Base-by-base conservation (phyloP, 2,329 filamentous ascomycete species). In the Didymella exigua region DNA sequence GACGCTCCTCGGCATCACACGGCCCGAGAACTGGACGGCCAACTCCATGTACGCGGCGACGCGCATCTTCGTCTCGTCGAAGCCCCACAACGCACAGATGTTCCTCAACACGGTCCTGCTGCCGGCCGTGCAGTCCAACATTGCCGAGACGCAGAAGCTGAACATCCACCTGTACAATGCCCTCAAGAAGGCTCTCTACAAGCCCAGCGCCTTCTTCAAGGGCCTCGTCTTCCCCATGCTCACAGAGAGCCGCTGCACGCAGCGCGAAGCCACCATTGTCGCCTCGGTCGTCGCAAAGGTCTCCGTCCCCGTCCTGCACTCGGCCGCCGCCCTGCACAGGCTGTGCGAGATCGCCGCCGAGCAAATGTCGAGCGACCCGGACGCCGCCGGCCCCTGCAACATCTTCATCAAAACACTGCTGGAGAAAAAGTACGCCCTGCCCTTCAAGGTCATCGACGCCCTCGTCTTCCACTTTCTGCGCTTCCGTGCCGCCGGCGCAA, bases 381-480 rank as follows among this genome's bases (percentile, higher is more conserved):
- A 97, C 75, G 90, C 90, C 40, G 93, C 92, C 16, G 93, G 93
- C 41, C 89, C 93, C 4, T 95, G 93, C 58, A 98, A 97, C 76
- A 89, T 96, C 65, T 96, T 99, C 76, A 96, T 99, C 78, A 91
- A 91, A 71, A 87, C 91, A 0, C 83, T 99, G 31, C 81, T 99
- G 4, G 93, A 97, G 77, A 99, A 99, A 84, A 96, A 96, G 72
- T 98, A 99, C 67, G 95, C 95, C 0, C 81, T 99, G 10, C 95
- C 93, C 0, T 97, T 90, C 79, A 93, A 96, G 76, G 93, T 96
- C 49, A 87, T 99, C 44, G 95, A 99, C 67, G 89, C 92, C 2
- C 81, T 98, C 1, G 95, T 99, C 9, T 98, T 98, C 79, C 93
- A 99, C 76, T 99, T 99, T 76, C 76, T 98, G 59, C 89, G 95